Evolutionary conservation across 768 basidiomycete genomes (phyloP), one percentile per base, ranked within the genome.

Genomic region (Xanthoconium purpureum): DNA sequence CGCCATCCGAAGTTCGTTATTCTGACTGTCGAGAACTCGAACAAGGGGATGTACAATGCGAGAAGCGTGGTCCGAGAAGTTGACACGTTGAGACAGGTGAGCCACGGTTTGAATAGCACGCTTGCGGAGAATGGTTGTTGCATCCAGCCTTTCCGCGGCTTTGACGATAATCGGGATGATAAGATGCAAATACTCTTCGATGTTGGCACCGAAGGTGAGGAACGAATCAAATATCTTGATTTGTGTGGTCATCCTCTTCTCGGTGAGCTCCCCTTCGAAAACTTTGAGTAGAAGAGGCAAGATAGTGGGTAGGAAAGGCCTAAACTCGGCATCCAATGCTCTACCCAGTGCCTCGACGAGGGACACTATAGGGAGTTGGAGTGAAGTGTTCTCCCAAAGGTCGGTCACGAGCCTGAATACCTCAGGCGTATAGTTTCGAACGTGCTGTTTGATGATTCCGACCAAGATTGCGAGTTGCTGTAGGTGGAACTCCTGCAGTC

Each of bases 1-100:
- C 1, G 89, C 84, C 71, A 82, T 82, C 20, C 91, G 80, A 46
- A 98, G 75, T 55, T 98, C 95, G 56, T 88, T 88, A 61, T 80
- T 87, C 2, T 81, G 77, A 36, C 77, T 78, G 40, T 86, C 85
- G 54, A 99, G 76, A 2, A 98, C 90, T 37, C 97, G 83, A 39
- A 93, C 88, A 28, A 99, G 80, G 6, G 97, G 95, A 65, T 98
- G 97, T 8, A 99, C 91, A 64, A 98, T 97, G 24, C 96, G 85
- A 11, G 94, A 96, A 20, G 97, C 94, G 61, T 98, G 96, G 66
- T 98, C 97, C 5, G 93, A 94, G 67, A 99, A 98, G 73, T 98
- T 98, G 62, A 98, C 93, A 54, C 94, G 82, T 61, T 88, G 82
- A 6, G 94, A 94, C 29, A 99, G 74, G 20, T 89, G 90, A 44